Conservation (phyloP, 2,329 filamentous ascomycete species). For the Cladosporium sp. region DNA sequence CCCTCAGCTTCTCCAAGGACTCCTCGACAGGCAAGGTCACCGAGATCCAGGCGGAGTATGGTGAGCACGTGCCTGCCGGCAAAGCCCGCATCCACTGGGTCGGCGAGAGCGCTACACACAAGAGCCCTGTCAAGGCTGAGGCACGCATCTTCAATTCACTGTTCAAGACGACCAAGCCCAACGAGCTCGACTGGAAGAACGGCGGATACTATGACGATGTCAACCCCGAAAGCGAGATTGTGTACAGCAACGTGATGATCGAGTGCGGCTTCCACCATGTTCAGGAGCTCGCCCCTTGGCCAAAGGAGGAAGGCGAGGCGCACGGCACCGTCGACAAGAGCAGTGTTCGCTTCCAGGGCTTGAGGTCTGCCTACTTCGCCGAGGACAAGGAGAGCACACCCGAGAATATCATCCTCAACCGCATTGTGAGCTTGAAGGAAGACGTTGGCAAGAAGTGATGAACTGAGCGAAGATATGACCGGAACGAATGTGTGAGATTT, state of each 20-base stretch:
- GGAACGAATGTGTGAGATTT: slow-evolving; percentile 10
- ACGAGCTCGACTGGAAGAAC: slow-evolving; percentile 63
- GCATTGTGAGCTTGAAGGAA: slow-evolving; percentile 90
- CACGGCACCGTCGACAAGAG: slow-evolving; percentile 58
- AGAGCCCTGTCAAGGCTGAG: slow-evolving; percentile 63
- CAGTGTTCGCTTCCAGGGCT: slow-evolving; percentile 86
- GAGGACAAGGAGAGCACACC: slow-evolving; percentile 70
- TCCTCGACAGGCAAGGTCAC: slow-evolving; percentile 62
- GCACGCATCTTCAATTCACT: slow-evolving; percentile 78
- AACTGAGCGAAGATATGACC: neutral
- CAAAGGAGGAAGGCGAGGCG: slow-evolving; percentile 71
- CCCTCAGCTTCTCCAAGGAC: slow-evolving; percentile 66
- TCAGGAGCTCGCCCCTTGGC: slow-evolving; percentile 72
- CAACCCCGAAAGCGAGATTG: slow-evolving; percentile 77
- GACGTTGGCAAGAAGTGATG: slow-evolving; percentile 65
- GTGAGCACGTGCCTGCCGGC: slow-evolving; percentile 58
- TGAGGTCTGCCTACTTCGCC: slow-evolving; percentile 85
- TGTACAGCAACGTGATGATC: slow-evolving; percentile 76
- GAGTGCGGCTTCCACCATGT: slow-evolving; percentile 84
- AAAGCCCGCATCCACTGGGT: slow-evolving; percentile 83
- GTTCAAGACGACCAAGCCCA: slow-evolving; percentile 84
- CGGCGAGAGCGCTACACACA: slow-evolving; percentile 63
- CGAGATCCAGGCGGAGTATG: slow-evolving; percentile 66
- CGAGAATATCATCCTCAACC: slow-evolving; percentile 83
- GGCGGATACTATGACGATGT: slow-evolving; percentile 83